Conservation (phyloP, 768 basidiomycete species). For the Tylopilus intermedius region DNA sequence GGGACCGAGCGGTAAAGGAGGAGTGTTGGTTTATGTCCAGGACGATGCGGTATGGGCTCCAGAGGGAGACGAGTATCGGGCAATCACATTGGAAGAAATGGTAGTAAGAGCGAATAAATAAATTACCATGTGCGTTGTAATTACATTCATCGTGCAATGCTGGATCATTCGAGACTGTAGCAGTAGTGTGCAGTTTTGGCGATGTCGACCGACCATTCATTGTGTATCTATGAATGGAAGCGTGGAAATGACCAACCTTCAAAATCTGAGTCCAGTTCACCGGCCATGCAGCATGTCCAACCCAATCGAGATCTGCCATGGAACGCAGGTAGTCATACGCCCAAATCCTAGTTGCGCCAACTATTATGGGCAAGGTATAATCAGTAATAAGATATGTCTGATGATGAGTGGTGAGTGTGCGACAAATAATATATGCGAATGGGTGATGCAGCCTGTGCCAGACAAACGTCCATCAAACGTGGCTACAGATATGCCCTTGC, state of each 20-base stretch:
- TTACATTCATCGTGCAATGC: background rate
- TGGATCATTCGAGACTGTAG: background rate
- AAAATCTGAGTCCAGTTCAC: background rate
- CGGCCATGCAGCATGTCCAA: background rate
- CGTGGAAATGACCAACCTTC: background rate
- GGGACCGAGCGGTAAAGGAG: constrained; percentile 78
- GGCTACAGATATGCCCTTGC: constrained; percentile 44
- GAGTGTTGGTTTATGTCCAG: constrained; percentile 80
- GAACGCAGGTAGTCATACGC: background rate
- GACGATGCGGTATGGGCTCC: constrained; percentile 94
- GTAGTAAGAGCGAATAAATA: constrained; percentile 53
- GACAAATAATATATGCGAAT: constrained; percentile 16
- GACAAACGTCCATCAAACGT: background rate
- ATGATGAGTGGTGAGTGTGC: constrained; percentile 28
- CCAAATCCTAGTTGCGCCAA: background rate
- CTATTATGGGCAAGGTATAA: constrained; percentile 16
- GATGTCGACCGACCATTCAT: too few relatives aligned
- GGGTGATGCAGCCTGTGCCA: constrained; percentile 4
- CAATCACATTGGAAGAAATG: constrained; percentile 87
- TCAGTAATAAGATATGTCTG: constrained; percentile 29
- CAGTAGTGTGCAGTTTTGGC: too few relatives aligned
- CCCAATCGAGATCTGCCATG: background rate
- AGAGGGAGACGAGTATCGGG: constrained; percentile 60
- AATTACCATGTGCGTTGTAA: background rate
- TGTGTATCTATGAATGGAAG: background rate